phyloP scores from a whole-genome alignment of 768 basidiomycete genomes.

The Neoboletus subvelutipes region DNA sequence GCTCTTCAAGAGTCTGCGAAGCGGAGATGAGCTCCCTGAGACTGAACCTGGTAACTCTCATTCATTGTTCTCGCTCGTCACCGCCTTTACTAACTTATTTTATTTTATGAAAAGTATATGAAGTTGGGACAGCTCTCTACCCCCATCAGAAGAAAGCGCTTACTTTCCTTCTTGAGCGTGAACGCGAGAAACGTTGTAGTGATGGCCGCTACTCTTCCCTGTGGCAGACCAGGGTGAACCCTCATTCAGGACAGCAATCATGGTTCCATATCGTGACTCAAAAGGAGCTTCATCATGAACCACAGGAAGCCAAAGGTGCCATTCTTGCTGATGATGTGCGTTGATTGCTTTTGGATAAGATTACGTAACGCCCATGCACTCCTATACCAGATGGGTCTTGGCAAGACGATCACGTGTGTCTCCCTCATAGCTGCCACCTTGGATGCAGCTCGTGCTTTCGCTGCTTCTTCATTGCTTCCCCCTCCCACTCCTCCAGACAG shows the following conservation, averaged over 20 bases:
- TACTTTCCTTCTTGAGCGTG: constrained; percentile 90
- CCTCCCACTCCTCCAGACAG: constrained; percentile 44
- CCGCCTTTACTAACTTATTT: constrained; percentile 14
- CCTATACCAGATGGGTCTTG: constrained; percentile 83
- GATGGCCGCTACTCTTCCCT: constrained; percentile 69
- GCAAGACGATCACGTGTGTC: constrained; percentile 95
- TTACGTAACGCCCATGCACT: constrained; percentile 16
- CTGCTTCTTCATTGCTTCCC: constrained; percentile 49
- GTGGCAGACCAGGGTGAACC: constrained; percentile 62
- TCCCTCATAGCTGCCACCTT: constrained; percentile 90
- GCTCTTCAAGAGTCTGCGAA: constrained; percentile 84
- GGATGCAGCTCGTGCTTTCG: constrained; percentile 64
- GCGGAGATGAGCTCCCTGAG: constrained; percentile 83
- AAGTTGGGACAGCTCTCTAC: constrained; percentile 85
- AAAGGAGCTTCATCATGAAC: constrained; percentile 65
- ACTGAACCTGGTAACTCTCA: constrained; percentile 74
- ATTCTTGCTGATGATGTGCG: constrained; percentile 97
- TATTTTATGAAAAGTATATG: constrained; percentile 44
- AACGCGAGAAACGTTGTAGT: constrained; percentile 57
- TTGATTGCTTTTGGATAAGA: constrained; percentile 16
- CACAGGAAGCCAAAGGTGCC: constrained; percentile 76
- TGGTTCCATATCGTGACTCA: constrained; percentile 90
- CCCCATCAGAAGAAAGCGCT: constrained; percentile 98
- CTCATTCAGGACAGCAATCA: constrained; percentile 41
- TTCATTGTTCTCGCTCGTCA: constrained; percentile 16